A percentile compares a stretch with the other conserved stretches of the same genome.
These are phyloP conservation scores for Thymus quinquecostatus DNA, from an alignment of 257 asterid species.

Conservation along the genomic window DNA sequence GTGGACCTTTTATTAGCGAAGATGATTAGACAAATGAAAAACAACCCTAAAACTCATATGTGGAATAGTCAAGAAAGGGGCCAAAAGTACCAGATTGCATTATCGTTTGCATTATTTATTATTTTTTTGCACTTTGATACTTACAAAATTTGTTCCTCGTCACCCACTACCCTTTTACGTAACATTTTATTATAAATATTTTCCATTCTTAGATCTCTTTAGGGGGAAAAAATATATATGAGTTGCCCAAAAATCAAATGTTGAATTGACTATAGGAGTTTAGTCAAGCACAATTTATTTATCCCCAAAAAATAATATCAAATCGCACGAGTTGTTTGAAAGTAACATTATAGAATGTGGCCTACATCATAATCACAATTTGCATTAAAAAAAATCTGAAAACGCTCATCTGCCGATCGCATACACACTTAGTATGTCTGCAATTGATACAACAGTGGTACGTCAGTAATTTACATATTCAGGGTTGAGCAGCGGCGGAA, in stretches of 20 bases:
- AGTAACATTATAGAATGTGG: constrained; percentile 22
- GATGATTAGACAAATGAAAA: constrained; percentile 29
- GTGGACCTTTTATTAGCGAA: constrained; percentile 10
- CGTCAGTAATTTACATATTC: too few species aligned
- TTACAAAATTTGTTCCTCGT: constrained; percentile 21
- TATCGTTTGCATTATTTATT: constrained; percentile 26
- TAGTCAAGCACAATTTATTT: too few species aligned
- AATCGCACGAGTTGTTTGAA: constrained; percentile 31
- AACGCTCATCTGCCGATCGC: neutral
- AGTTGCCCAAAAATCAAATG: too few species aligned
- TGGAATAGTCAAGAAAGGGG: constrained; percentile 32
- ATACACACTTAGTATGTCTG: too few species aligned
- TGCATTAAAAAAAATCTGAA: constrained; percentile 15
- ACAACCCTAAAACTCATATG: constrained; percentile 21
- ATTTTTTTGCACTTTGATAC: constrained; percentile 14
- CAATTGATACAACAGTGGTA: too few species aligned
- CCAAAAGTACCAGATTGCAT: constrained; percentile 30
- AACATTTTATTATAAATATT: constrained; percentile 5
- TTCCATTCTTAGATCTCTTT: neutral
- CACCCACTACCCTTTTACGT: constrained; percentile 25
- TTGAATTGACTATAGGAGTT: too few species aligned
- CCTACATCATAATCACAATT: constrained; percentile 21
- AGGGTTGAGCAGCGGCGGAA: too few species aligned
- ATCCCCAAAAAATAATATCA: neutral
- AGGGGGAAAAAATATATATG: too few species aligned